Evolutionary conservation across 1,284 basidiomycete genomes (phyloP).

Genomic region (Blastosporella zonata): DNA sequence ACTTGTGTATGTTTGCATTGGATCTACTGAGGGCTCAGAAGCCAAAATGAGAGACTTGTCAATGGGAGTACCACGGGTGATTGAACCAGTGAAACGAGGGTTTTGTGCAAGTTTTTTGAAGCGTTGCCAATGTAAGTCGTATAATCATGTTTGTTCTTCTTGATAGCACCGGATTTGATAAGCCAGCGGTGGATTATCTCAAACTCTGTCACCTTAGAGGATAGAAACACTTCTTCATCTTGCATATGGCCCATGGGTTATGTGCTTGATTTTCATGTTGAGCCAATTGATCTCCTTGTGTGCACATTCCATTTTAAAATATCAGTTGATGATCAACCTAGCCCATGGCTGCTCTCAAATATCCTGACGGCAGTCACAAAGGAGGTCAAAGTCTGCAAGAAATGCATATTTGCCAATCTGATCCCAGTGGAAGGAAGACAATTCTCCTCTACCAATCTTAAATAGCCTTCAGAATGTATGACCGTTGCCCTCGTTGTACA

Average conservation of each 20-base stretch:
- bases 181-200: background rate
- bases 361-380: conserved; percentile 26
- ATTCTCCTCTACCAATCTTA: too few relatives aligned
- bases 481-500: too few relatives aligned
- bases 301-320: conserved; percentile 29
- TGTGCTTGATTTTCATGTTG: conserved; percentile 29
- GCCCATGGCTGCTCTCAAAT: conserved; percentile 25
- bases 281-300: conserved; percentile 29
- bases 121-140: background rate
- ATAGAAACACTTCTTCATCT: conserved; percentile 22
- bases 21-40: too few relatives aligned
- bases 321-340: conserved; percentile 18
- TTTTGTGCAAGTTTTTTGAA: background rate
- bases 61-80: background rate
- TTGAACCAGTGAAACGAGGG: background rate
- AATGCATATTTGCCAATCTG: conserved; percentile 27
- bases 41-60: background rate
- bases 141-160: background rate
- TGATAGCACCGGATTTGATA: background rate
- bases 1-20: too few relatives aligned
- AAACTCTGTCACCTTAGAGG: background rate
- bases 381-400: conserved; percentile 31
- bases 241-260: conserved; percentile 29
- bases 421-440: conserved; percentile 23
- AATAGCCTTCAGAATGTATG: too few relatives aligned